phyloP scores from a whole-genome alignment of 2,329 filamentous ascomycete genomes.

The Colletotrichum sp. region DNA sequence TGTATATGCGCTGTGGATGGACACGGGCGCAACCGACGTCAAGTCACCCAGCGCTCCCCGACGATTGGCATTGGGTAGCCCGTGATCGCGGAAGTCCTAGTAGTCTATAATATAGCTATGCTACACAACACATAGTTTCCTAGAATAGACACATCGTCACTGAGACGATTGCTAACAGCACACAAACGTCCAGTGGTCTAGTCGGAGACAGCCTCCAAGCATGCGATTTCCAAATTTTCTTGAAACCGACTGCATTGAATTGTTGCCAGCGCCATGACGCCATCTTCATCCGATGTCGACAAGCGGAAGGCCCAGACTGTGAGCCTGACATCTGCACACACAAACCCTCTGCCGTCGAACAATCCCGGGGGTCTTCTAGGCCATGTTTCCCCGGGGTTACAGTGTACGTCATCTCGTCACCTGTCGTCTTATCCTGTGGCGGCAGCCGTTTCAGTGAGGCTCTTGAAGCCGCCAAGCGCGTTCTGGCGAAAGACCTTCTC shows the following conservation, averaged over 20 bases:
- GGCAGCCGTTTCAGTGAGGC: conserved; percentile 5
- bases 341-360: neutral
- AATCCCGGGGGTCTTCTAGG: neutral
- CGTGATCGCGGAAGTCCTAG: neutral
- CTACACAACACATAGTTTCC: conserved; percentile 5
- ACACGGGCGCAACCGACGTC: neutral
- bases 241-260: conserved; percentile 1
- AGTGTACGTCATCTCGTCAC: neutral
- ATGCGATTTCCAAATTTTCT: neutral
- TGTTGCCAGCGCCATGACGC: neutral
- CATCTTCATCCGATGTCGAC: conserved; percentile 5
- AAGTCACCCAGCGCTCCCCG: neutral
- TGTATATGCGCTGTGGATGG: conserved; percentile 16
- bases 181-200: neutral
- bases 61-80: neutral
- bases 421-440: conserved; percentile 14
- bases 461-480: neutral
- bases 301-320: neutral
- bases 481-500: neutral
- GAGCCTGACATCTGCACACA: conserved; percentile 1
- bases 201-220: too few species aligned
- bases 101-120: conserved; percentile 19
- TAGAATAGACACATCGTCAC: conserved; percentile 1
- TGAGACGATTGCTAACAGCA: neutral
- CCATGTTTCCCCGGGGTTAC: neutral